Percentiles rank a stretch among this genome's conserved stretches.
Conservation (phyloP, 2,329 filamentous ascomycete genomes). For the Fusarium sp. region DNA sequence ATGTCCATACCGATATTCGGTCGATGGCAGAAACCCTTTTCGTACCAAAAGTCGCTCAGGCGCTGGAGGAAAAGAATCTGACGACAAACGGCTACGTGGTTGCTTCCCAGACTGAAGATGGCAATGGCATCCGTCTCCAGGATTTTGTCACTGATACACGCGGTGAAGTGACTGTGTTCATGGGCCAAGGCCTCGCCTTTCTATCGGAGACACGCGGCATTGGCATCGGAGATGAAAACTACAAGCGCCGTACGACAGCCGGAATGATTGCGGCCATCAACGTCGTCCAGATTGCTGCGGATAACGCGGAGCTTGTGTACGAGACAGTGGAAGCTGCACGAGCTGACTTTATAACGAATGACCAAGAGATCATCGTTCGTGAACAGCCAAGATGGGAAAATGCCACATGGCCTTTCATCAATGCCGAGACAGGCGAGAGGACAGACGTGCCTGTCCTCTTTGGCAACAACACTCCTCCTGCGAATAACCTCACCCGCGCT, state of each 20-base stretch:
- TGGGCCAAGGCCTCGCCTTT: constrained; percentile 49
- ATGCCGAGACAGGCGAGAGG: constrained; percentile 42
- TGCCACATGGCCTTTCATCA: constrained; percentile 43
- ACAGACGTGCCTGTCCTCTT: constrained; percentile 47
- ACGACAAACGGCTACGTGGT: constrained; percentile 48
- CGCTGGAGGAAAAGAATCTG: constrained; percentile 34
- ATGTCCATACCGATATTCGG: constrained; percentile 50
- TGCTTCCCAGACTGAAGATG: constrained; percentile 24
- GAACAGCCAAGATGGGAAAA: constrained; percentile 37
- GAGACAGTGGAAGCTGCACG: constrained; percentile 45
- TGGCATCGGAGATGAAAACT: constrained; percentile 48
- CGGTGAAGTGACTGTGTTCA: constrained; percentile 47
- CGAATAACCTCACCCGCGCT: constrained; percentile 47
- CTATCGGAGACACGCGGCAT: constrained; percentile 51
- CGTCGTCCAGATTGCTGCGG: constrained; percentile 46
- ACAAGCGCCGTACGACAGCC: constrained; percentile 47
- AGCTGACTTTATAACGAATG: constrained; percentile 44
- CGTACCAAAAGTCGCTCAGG: constrained; percentile 44
- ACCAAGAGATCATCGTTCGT: constrained; percentile 40
- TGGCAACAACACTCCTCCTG: constrained; percentile 46
- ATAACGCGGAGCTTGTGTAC: constrained; percentile 47
- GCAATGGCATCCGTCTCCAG: constrained; percentile 44
- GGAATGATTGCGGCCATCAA: constrained; percentile 47
- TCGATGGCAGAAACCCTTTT: constrained; percentile 47
- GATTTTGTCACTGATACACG: constrained; percentile 49